These are phyloP conservation scores for Wallacemonas sp. DNA, from an alignment of 208 protist genomes.

Conservation along the genomic window DNA sequence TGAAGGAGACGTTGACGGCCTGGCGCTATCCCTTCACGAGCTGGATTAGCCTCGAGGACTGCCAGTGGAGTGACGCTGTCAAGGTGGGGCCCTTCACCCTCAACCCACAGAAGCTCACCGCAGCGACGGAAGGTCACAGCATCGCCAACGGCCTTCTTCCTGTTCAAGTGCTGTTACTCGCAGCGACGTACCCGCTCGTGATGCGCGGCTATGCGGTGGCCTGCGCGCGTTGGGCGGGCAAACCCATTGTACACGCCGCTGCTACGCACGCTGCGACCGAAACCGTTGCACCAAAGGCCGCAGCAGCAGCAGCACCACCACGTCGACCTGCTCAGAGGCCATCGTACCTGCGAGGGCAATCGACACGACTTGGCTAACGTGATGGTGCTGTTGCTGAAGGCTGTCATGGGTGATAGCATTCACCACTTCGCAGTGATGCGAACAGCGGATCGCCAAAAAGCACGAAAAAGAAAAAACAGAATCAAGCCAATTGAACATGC, in stretches of 20 bases:
- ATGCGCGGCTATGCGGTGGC: constrained; percentile 20
- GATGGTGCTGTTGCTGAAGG: background rate
- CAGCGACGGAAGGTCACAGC: constrained; percentile 62
- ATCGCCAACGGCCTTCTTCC: constrained; percentile 67
- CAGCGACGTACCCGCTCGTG: constrained; percentile 37
- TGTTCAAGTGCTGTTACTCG: constrained; percentile 52
- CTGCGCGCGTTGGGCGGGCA: constrained; percentile 4
- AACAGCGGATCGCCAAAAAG: too few species aligned
- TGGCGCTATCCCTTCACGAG: constrained; percentile 52
- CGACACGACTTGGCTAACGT: background rate
- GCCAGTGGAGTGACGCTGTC: constrained; percentile 42
- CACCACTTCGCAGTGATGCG: too few species aligned
- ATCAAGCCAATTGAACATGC: too few species aligned
- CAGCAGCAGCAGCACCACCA: background rate
- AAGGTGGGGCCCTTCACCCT: constrained; percentile 38
- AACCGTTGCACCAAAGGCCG: background rate
- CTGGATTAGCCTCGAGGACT: constrained; percentile 49
- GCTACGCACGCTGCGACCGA: background rate
- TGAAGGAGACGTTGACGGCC: constrained; percentile 25
- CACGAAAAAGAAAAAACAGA: too few species aligned
- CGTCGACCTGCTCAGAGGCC: constrained; percentile 11
- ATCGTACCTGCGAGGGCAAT: constrained; percentile 21
- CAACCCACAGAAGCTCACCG: constrained; percentile 59
- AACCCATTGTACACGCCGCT: background rate
- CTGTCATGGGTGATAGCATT: too few species aligned